Evolutionary conservation across 805 yeast genomes (phyloP), one percentile per base, ranked within the genome.

Genomic region (Monosporozyma aerobia): DNA sequence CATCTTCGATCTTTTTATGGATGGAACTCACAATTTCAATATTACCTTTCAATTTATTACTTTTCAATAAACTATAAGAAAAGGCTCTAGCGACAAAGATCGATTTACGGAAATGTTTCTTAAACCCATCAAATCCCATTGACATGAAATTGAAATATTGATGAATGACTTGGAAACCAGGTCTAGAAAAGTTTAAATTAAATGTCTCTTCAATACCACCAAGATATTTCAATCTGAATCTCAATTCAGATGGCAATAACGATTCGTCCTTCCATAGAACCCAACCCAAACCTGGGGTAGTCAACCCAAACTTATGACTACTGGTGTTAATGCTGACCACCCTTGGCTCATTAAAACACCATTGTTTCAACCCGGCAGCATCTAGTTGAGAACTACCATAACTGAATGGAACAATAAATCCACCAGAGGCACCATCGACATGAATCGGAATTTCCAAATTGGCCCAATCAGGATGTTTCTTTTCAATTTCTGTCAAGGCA

Each of bases 371-470:
- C 13, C 57, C 56, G 47, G 44, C 52, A 14, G 47, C 47, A 10
- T 51, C 51, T 58, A 65, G 56, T 59, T 75, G 78, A 56, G 82
- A 74, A 16, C 84, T 78, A 3, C 95, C 95, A 64, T 77, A 84
- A 30, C 81, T 69, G 63, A 90, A 86, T 19, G 97, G 96, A 2
- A 96, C 96, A 44, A 90, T 78, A 64, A 90, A 81, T 1, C 85
- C 97, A 53, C 97, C 97, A 22, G 89, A 80, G 2, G 97, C 97
- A 59, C 94, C 97, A 67, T 90, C 97, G 29, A 90, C 94, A 65
- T 90, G 97, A 63, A 90, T 88, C 47, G 94, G 89, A 54, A 90
- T 75, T 59, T 83, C 82, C 54, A 71, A 69, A 54, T 65, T 63
- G 23, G 56, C 47, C 69, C 68, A 63, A 6, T 56, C 54, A 8